Percentiles rank a stretch among this genome's conserved stretches.
Evolutionary conservation across 163 green algal species (phyloP).

Genomic region (Volvox carteri): DNA sequence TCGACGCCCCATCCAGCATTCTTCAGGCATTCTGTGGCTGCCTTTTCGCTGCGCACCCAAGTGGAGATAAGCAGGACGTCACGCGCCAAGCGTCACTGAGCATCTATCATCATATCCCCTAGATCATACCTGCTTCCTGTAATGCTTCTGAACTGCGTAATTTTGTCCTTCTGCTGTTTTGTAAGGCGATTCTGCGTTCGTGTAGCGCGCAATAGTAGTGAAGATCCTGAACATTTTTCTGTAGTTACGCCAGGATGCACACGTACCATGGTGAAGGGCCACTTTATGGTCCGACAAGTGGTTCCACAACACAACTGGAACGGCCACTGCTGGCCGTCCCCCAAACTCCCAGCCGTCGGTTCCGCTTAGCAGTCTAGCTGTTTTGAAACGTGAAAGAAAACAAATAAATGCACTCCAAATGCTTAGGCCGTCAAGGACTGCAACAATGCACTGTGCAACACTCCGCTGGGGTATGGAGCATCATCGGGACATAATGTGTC

Average conservation of each 20-base stretch:
- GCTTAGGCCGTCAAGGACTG: background rate
- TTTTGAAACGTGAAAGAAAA: background rate
- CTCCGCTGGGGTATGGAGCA: too few relatives aligned
- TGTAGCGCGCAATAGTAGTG: background rate
- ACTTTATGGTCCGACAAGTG: background rate
- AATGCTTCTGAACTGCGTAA: constrained; percentile 73
- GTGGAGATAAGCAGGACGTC: background rate
- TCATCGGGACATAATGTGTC: too few relatives aligned
- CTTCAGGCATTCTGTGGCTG: constrained; percentile 76
- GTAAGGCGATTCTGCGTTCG: constrained; percentile 65
- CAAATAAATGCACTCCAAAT: background rate
- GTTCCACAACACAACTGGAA: constrained; percentile 14
- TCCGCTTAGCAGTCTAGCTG: background rate
- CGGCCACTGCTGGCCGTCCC: constrained; percentile 32
- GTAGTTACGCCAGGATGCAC: background rate
- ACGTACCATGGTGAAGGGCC: constrained; percentile 22
- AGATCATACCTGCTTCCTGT: constrained; percentile 67
- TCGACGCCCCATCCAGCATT: constrained; percentile 74
- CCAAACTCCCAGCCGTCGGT: background rate
- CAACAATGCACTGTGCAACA: background rate
- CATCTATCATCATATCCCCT: background rate
- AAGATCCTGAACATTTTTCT: background rate
- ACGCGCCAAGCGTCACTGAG: background rate
- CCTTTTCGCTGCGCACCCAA: constrained; percentile 67
- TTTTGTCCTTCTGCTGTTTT: constrained; percentile 73